Conservation (phyloP, 208 protist genomes). For the Crithidia sp. region DNA sequence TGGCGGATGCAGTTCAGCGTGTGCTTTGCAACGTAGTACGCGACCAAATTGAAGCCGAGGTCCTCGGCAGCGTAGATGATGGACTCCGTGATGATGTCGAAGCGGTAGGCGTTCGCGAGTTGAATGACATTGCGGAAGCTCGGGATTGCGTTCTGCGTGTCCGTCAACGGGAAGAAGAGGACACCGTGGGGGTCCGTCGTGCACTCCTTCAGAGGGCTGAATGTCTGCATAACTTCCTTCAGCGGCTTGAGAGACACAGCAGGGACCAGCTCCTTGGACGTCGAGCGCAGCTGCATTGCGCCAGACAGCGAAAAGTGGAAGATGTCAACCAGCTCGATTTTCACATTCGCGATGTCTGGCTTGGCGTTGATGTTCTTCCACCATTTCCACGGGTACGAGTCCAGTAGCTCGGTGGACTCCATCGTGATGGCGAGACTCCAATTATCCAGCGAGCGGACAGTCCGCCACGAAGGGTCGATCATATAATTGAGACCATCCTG, state of each 20-base stretch:
- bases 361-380: slow-evolving; percentile 89
- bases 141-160: slow-evolving; percentile 76
- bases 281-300: slow-evolving; percentile 66
- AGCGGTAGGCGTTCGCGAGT: slow-evolving; percentile 74
- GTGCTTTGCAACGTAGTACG: slow-evolving; percentile 93
- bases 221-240: slow-evolving; percentile 39
- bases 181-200: slow-evolving; percentile 46
- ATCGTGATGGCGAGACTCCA: slow-evolving; percentile 92
- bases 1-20: slow-evolving; percentile 92
- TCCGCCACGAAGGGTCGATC: slow-evolving; percentile 77
- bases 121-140: slow-evolving; percentile 91
- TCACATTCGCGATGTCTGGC: slow-evolving; percentile 85
- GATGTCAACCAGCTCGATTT: slow-evolving; percentile 92
- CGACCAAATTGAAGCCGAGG: slow-evolving; percentile 87
- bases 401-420: slow-evolving; percentile 87
- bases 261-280: slow-evolving; percentile 26
- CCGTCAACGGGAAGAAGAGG: slow-evolving; percentile 69
- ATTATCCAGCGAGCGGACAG: slow-evolving; percentile 72
- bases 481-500: slow-evolving; percentile 87
- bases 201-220: slow-evolving; percentile 16
- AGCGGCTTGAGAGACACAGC: slow-evolving; percentile 29
- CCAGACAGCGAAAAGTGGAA: slow-evolving; percentile 92
- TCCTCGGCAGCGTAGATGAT: slow-evolving; percentile 82
- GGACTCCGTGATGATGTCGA: slow-evolving; percentile 80
- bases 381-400: slow-evolving; percentile 95